Base-by-base conservation (phyloP, 1,284 basidiomycete species). In the Golubevia pallescens region DNA sequence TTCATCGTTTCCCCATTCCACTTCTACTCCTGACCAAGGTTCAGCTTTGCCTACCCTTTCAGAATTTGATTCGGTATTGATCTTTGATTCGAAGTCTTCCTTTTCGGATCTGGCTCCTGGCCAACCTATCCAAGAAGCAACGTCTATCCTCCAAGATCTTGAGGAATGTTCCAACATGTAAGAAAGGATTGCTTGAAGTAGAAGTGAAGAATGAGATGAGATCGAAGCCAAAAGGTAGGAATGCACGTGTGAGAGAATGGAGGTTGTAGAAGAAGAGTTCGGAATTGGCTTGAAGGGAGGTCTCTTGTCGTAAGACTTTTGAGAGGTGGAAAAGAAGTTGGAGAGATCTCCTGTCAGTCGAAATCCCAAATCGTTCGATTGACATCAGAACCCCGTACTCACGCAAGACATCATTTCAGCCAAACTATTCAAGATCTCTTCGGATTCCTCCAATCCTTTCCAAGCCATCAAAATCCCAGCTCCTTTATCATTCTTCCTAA, bases 1-100 rank as follows among this genome's bases (percentile, higher is more conserved):
- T 32, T 74, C 74, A 23, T 78, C 76, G 16, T 70, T 60, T 16
- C 66, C 70, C 74, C 74, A 74, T 20, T 74, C 72, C 51, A 78
- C 57, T 10, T 72, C 56, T 16, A 69, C 74, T 14, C 74, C 74
- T 51, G 69, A 68, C 76, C 76, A 76, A 2, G 74, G 72, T 16
- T 66, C 48, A 8, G 54, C 24, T 56, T 52, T 7, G 42, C 66
- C n/a, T 64, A 57, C 16, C 57, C 58, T 19, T 28, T 62, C 6
- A 59, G 57, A n/a, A 34, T 56, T 4, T 34, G 34, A 20, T 13
- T 54, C 58, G 59, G 13, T 10, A 6, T 58, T 20, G 32, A 59
- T 68, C 28, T 63, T 42, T 0, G 60, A 61, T 3, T 56, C n/a
- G 13, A 42, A 55, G 19, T 58, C 58, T 21, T 66, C 58, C 19